Percentiles rank a stretch among this genome's conserved stretches.
Evolutionary conservation across 495 filamentous ascomycete genomes (phyloP).

Genomic region (Aspergillus haitiensis): DNA sequence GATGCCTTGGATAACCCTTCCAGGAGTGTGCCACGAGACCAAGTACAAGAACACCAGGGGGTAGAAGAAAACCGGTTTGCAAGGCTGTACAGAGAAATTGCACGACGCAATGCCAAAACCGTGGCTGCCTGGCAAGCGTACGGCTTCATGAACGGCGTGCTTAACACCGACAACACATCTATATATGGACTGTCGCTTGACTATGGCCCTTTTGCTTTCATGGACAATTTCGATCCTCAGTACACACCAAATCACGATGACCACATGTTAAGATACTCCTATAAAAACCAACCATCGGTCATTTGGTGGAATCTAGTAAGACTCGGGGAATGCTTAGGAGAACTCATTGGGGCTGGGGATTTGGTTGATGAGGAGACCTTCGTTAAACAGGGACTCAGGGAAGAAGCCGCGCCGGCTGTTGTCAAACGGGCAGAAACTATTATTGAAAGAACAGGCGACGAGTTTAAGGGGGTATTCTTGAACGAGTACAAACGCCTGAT

Average conservation of each 20-base stretch:
- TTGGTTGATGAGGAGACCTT: constrained; percentile 69
- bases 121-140: constrained; percentile 96
- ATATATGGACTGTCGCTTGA: constrained; percentile 86
- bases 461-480: constrained; percentile 84
- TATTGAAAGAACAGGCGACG: constrained; percentile 74
- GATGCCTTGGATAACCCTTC: constrained; percentile 43
- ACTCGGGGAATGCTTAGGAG: constrained; percentile 85
- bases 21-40: constrained; percentile 53
- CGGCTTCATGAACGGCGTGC: constrained; percentile 95
- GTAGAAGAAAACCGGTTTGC: constrained; percentile 81
- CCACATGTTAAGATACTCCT: constrained; percentile 78
- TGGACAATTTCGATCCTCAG: constrained; percentile 89
- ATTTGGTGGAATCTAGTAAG: constrained; percentile 99
- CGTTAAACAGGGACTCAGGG: constrained; percentile 65
- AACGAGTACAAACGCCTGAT: constrained; percentile 84
- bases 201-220: constrained; percentile 94
- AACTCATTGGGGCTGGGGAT: constrained; percentile 74
- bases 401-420: constrained; percentile 64
- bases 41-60: constrained; percentile 62
- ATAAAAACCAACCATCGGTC: constrained; percentile 90
- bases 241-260: constrained; percentile 99
- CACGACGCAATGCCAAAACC: constrained; percentile 79
- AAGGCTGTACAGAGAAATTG: constrained; percentile 83
- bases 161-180: constrained; percentile 96
- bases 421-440: constrained; percentile 78